These are phyloP conservation scores for Rosellinia necatrix DNA, from an alignment of 2,329 filamentous ascomycete species.

Conservation along the genomic window DNA sequence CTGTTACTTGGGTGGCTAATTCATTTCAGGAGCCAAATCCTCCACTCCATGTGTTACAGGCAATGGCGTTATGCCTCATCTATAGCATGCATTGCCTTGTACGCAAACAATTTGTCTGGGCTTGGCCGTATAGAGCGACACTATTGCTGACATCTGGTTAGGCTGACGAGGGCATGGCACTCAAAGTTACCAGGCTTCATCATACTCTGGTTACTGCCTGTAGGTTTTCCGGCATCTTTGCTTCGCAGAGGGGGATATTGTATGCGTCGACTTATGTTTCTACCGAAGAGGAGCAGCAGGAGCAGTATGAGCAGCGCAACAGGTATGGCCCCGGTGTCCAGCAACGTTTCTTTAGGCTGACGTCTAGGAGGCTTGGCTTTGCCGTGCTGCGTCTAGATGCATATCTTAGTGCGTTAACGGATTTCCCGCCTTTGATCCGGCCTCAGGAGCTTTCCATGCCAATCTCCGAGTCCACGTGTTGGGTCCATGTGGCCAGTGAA, in stretches of 20 bases:
- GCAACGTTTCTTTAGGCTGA: conserved; percentile 6
- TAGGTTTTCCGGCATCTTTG: conserved; percentile 30
- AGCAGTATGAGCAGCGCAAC: conserved; percentile 29
- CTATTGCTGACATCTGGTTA: conserved; percentile 5
- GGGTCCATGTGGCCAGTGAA: conserved; percentile 26
- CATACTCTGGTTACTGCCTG: conserved; percentile 30
- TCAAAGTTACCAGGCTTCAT: conserved; percentile 30
- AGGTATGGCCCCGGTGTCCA: conserved; percentile 15
- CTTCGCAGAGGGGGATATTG: conserved; percentile 25
- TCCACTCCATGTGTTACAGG: conserved; percentile 28
- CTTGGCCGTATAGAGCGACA: background rate
- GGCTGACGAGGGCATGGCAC: conserved; percentile 29
- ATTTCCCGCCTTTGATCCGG: conserved; percentile 32
- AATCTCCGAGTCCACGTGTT: conserved; percentile 30
- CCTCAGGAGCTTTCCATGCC: conserved; percentile 35
- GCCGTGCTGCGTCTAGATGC: conserved; percentile 33
- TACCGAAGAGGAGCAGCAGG: conserved; percentile 21
- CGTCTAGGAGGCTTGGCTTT: conserved; percentile 27
- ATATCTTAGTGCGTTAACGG: conserved; percentile 30
- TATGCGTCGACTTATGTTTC: conserved; percentile 12
- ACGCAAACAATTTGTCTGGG: background rate
- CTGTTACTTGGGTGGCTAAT: background rate
- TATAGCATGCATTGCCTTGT: conserved; percentile 30
- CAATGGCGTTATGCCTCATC: conserved; percentile 29
- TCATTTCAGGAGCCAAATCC: conserved; percentile 20